Base-by-base conservation (phyloP, 2,329 filamentous ascomycete genomes). In the Colletotrichum filicis region DNA sequence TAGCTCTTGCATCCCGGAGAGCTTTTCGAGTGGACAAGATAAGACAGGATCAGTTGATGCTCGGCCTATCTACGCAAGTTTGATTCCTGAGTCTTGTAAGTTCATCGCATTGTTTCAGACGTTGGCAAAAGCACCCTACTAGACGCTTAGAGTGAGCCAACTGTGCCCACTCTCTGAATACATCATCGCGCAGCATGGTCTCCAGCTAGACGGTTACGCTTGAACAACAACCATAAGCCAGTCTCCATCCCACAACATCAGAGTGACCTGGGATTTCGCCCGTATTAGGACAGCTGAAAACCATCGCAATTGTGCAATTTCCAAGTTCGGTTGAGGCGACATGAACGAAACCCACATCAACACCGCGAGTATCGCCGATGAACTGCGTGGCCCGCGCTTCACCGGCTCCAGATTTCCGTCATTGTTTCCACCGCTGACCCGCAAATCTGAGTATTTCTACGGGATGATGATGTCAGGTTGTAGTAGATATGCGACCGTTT, bases 351-450 rank as follows among this genome's bases (percentile, higher is more conserved):
- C 9, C 55, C 55, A 24, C 32, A 5, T 28, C 46, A 32, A 55
- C 22, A 19, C 56, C 60, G 35, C 55, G 66, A 61, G 22, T 55
- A 61, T 73, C 61, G 49, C 26, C 60, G 60, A 71, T 71, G 52
- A 4, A 56, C 42, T 56, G 49, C 53, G 55, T 52, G 46, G 66
- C 66, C 46, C 70, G 49, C 55, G 24, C 60, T 52, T 55, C 55
- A 52, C 42, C 19, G 14, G 66, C 46, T 61, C 71, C 66, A 73
- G 66, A 60, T 57, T 57, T 66, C 71, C 71, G 66, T 73, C 71
- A 73, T 66, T 52, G 66, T 73, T 73, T 52, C 46, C 70, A 70
- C 70, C 46, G 11, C 3, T n/a, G 71, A 66, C 66, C 71, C 71
- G 66, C 66, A 66, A 61, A 37, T 57, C 49, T 49, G 42, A 26